phyloP scores from a whole-genome alignment of 192 early-diverging fungal genomes.

The Rhizophagus sp. region DNA sequence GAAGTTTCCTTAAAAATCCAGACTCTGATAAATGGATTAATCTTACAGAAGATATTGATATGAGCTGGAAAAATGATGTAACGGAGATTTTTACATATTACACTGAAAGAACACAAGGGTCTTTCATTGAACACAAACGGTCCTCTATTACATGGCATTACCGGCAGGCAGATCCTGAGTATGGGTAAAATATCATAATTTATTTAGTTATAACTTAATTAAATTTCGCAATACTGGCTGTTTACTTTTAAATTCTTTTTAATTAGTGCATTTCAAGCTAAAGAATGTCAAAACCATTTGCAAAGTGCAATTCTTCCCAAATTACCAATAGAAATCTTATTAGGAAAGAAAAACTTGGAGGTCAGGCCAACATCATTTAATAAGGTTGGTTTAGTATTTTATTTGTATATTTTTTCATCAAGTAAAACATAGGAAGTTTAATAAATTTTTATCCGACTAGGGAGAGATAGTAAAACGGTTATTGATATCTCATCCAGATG shows the following conservation, averaged over 20 bases:
- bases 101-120: constrained; percentile 89
- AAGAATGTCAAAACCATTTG: constrained; percentile 96
- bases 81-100: constrained; percentile 93
- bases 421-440: not conserved
- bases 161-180: constrained; percentile 91
- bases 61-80: constrained; percentile 94
- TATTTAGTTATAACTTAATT: not conserved
- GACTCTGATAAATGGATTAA: constrained; percentile 73
- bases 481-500: constrained; percentile 57
- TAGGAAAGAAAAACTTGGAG: constrained; percentile 97
- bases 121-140: constrained; percentile 91
- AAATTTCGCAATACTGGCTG: not conserved
- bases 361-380: constrained; percentile 91
- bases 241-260: not conserved
- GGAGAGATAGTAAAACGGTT: constrained; percentile 95
- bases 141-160: constrained; percentile 97
- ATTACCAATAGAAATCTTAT: constrained; percentile 89
- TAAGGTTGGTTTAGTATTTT: constrained; percentile 52
- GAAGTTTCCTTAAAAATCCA: constrained; percentile 88
- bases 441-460: not conserved
- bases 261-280: constrained; percentile 84
- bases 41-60: constrained; percentile 71
- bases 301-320: constrained; percentile 91
- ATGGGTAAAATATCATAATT: constrained; percentile 54
- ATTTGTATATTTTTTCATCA: not conserved